Base-by-base conservation (phyloP, 352 stramenopile genomes). In the Globisporangium canariense region DNA sequence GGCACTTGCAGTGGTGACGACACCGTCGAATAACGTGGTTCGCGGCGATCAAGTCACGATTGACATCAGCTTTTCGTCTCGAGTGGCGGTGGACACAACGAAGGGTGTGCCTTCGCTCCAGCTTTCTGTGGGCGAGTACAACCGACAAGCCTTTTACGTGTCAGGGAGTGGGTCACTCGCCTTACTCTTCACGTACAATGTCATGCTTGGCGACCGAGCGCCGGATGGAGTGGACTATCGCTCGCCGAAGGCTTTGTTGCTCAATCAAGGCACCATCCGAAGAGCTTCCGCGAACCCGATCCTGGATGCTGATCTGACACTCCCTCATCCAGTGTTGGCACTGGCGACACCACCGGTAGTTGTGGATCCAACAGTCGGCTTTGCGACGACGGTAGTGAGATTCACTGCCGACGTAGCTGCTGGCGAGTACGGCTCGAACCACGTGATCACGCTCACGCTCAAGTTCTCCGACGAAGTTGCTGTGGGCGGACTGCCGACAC, bases 391-490 rank as follows among this genome's bases (percentile, higher is more conserved):
- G 1, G 65, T 92, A 25, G 49, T 61, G 13, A 70, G 58, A 8
- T 65, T 94, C 3, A 73, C 69, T 9, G 78, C 78, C 2, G 81
- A 94, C 55, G 64, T 86, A 2, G 13, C 54, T 3, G 58, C 73
- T 5, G 87, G 81, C 0, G 74, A 80, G 1, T 96, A 93, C 41
- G 87, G 87, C 16, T 73, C 69, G 3, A 89, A 91, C 25, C 83
- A 94, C 60, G 72, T 91, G 25, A 86, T 96, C 40, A 79, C 73
- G 13, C 70, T 94, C 41, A 78, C 73, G 8, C 60, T 96, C 41
- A 80, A 66, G 4, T 93, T 94, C 56, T 87, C 87, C 0, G 85
- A 94, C 50, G 82, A 91, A 70, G 82, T 96, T n/a, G 68, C 58
- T 25, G 68, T 94, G 20, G 72, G 79, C 41, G 73, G 81, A 20